Evolutionary conservation across 768 basidiomycete genomes (phyloP).

Genomic region (Naganishia vishniacii): DNA sequence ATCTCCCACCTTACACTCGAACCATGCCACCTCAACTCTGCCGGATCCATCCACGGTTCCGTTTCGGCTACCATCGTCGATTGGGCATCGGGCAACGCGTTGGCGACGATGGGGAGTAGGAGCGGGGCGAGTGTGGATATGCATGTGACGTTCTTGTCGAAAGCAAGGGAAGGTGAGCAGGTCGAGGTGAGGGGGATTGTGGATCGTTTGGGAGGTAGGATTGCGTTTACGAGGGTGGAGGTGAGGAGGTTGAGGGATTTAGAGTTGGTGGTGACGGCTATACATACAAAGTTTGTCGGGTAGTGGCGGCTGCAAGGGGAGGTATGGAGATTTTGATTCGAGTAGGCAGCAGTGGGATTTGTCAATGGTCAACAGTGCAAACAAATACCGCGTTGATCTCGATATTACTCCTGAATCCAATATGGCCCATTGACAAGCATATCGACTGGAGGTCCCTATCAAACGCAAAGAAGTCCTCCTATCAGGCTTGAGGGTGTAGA

Average conservation of each 20-base stretch:
- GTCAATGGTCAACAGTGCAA: too few species aligned
- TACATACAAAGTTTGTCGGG: constrained; percentile 29
- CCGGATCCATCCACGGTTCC: constrained; percentile 25
- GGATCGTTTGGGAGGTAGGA: constrained; percentile 21
- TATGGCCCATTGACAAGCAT: too few species aligned
- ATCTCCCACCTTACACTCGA: constrained; percentile 17
- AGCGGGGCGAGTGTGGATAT: constrained; percentile 27
- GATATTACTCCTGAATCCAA: too few species aligned
- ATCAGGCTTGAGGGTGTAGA: too few species aligned
- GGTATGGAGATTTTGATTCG: too few species aligned
- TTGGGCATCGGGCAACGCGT: constrained; percentile 25
- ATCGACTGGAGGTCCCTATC: too few species aligned
- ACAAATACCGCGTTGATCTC: too few species aligned
- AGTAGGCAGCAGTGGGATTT: too few species aligned
- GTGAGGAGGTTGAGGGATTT: constrained; percentile 14
- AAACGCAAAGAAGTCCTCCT: too few species aligned
- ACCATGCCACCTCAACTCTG: constrained; percentile 22
- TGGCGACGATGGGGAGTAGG: constrained; percentile 22
- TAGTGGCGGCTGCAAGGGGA: background rate
- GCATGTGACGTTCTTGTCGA: constrained; percentile 27
- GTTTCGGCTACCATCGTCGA: constrained; percentile 25
- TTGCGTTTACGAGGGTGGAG: constrained; percentile 26
- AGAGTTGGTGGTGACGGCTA: constrained; percentile 18
- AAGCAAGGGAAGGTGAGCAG: constrained; percentile 15
- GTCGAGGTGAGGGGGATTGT: constrained; percentile 19